Percentiles rank a stretch among this genome's conserved stretches.
Conservation (phyloP, 2,329 filamentous ascomycete species). For the Botryosphaeria agaves region DNA sequence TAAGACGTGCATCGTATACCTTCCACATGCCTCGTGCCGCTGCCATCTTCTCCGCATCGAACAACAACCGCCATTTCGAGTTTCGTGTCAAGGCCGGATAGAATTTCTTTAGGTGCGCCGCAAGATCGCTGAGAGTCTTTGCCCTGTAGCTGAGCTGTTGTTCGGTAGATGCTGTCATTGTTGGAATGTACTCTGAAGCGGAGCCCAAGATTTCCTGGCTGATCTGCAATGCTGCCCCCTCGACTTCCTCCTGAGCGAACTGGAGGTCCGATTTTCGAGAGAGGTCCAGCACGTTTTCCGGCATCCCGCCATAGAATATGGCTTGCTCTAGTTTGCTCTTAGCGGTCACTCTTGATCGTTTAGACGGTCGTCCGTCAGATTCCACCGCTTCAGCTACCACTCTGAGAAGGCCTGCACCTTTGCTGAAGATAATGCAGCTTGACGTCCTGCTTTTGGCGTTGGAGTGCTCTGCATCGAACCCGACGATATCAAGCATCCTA, state of each 20-base stretch:
- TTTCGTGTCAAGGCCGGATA: constrained; percentile 45
- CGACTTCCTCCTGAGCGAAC: constrained; percentile 54
- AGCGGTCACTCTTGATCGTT: constrained; percentile 43
- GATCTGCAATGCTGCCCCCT: constrained; percentile 57
- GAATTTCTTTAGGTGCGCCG: constrained; percentile 49
- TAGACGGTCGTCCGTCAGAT: constrained; percentile 45
- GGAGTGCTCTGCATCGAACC: constrained; percentile 28
- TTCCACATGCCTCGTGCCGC: constrained; percentile 69
- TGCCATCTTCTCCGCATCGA: constrained; percentile 77
- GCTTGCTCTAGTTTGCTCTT: constrained; percentile 88
- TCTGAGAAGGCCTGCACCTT: constrained; percentile 39
- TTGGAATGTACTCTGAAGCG: constrained; percentile 54
- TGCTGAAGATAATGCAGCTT: constrained; percentile 35
- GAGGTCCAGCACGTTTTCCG: constrained; percentile 79
- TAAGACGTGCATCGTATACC: constrained; percentile 53
- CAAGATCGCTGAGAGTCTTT: constrained; percentile 58
- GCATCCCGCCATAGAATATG: constrained; percentile 73
- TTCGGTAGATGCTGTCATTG: constrained; percentile 58
- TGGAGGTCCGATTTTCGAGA: constrained; percentile 46
- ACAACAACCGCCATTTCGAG: constrained; percentile 67
- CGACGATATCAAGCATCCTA: constrained; percentile 30
- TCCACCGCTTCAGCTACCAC: constrained; percentile 39
- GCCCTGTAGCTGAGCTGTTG: constrained; percentile 61
- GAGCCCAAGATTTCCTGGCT: constrained; percentile 73
- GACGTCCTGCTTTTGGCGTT: constrained; percentile 16